Conservation (phyloP, 371 early-diverging fungal genomes). For the Fennellomyces sp. region DNA sequence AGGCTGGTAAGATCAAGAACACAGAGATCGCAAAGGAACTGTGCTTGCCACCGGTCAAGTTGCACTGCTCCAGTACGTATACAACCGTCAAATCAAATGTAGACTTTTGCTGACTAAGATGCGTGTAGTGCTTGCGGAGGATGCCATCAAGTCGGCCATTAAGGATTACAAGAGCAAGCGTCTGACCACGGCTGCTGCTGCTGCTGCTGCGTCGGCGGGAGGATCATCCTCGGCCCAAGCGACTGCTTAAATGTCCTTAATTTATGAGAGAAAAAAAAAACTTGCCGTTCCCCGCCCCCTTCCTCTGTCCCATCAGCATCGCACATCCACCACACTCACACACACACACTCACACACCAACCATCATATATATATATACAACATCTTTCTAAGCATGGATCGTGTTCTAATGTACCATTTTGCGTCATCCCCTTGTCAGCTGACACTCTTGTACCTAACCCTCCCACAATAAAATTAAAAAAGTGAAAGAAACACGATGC, state of each 20-base stretch:
- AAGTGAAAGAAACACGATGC: no score
- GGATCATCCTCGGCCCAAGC: slow-evolving; percentile 3
- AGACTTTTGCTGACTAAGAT: neutral
- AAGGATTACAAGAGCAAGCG: slow-evolving; percentile 85
- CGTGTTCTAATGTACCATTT: neutral
- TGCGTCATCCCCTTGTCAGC: neutral
- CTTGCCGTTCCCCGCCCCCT: no score
- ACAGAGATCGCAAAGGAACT: slow-evolving; percentile 97
- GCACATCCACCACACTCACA: neutral
- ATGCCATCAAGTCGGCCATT: slow-evolving; percentile 97
- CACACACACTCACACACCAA: neutral
- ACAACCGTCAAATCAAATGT: no score
- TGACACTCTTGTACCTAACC: neutral
- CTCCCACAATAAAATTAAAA: neutral
- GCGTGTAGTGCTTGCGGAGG: slow-evolving; percentile 96
- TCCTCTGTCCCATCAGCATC: neutral
- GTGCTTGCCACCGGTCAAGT: slow-evolving; percentile 97
- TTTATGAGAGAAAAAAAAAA: neutral
- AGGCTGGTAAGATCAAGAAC: slow-evolving; percentile 93
- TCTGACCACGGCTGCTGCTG: slow-evolving; percentile 22
- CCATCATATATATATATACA: neutral
- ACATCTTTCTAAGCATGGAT: neutral
- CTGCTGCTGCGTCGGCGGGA: slow-evolving; percentile 2
- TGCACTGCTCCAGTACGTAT: slow-evolving; percentile 94
- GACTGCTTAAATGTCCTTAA: slow-evolving; percentile 10